Percentiles rank a stretch among this genome's conserved stretches.
Conservation (phyloP, 2,329 filamentous ascomycete species). For the Diaporthe citrichinensis region DNA sequence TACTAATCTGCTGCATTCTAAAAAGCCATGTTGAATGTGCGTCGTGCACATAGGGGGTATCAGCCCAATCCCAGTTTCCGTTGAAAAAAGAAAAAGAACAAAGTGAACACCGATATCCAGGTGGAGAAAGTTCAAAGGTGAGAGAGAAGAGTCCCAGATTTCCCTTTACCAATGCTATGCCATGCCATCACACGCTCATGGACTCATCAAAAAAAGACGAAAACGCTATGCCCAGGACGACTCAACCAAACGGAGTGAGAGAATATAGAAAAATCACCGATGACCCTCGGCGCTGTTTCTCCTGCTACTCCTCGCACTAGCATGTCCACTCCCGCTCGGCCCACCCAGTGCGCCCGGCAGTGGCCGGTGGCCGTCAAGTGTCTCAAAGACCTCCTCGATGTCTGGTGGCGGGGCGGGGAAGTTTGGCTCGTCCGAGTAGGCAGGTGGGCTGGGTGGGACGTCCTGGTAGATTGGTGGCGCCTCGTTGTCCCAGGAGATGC, state of each 20-base stretch:
- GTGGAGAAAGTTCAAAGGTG: not conserved
- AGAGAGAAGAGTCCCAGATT: slow-evolving; percentile 1
- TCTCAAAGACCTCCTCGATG: slow-evolving; percentile 58
- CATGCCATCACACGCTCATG: not conserved
- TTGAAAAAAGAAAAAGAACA: not conserved
- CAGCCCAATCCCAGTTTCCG: slow-evolving; percentile 27
- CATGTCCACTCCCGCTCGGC: slow-evolving; percentile 15
- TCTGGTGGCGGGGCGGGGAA: slow-evolving; percentile 37
- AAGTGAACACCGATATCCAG: not conserved
- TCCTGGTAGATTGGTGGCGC: slow-evolving; percentile 94
- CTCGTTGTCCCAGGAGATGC: slow-evolving; percentile 98
- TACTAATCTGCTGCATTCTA: slow-evolving; percentile 29
- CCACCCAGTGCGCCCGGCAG: not conserved
- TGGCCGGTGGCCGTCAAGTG: slow-evolving; percentile 47
- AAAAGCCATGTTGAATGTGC: slow-evolving; percentile 37
- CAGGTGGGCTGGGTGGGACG: slow-evolving; percentile 87
- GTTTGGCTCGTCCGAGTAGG: slow-evolving; percentile 65
- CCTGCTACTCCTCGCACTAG: slow-evolving; percentile 35
- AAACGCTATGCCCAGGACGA: not conserved
- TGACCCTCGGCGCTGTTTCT: slow-evolving; percentile 34
- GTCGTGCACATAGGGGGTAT: slow-evolving; percentile 40
- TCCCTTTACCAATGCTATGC: slow-evolving; percentile 8
- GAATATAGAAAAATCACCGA: not conserved
- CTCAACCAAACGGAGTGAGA: not conserved
- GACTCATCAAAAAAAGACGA: not conserved